phyloP scores from a whole-genome alignment of 225 moss, liverwort and hornwort species.

The Antitrichia curtipendula region DNA sequence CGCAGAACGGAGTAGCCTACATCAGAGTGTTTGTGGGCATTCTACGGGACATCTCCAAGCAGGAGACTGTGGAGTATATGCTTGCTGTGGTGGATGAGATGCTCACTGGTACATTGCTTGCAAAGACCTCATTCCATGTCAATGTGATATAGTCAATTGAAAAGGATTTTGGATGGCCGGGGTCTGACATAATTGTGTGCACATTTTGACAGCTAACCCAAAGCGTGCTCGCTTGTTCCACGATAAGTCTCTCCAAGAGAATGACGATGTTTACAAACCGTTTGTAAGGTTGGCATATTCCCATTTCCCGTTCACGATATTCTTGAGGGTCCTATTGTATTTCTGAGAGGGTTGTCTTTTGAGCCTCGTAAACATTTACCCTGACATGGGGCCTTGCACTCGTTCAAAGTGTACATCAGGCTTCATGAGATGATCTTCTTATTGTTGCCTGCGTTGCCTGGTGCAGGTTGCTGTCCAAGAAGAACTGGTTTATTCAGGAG shows the following conservation, averaged over 20 bases:
- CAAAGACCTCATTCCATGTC: not conserved
- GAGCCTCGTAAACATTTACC: not conserved
- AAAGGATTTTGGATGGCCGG: not conserved
- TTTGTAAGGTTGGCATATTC: slow-evolving; percentile 46
- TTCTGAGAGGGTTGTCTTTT: not conserved
- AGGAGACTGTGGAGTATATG: slow-evolving; percentile 93
- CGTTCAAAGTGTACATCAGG: not conserved
- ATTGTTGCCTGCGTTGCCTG: not conserved
- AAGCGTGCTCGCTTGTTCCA: slow-evolving; percentile 89
- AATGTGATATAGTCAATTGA: not conserved
- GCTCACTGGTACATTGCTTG: slow-evolving; percentile 56
- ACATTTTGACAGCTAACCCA: slow-evolving; percentile 67
- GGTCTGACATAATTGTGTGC: not conserved
- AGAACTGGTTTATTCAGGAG: slow-evolving; percentile 92
- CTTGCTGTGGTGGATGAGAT: slow-evolving; percentile 91
- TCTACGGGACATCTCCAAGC: slow-evolving; percentile 78
- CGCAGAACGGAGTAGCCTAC: slow-evolving; percentile 88
- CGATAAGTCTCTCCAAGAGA: slow-evolving; percentile 62
- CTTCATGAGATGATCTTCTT: not conserved
- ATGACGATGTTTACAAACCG: slow-evolving; percentile 76
- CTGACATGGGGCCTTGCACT: not conserved
- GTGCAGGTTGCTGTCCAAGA: slow-evolving; percentile 64
- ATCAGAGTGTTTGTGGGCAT: slow-evolving; percentile 87
- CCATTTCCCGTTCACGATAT: not conserved
- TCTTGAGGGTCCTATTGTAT: not conserved